Evolutionary conservation across 2,329 filamentous ascomycete species (phyloP), one percentile per base, ranked within the genome.

Genomic region (Penicillium sp.): DNA sequence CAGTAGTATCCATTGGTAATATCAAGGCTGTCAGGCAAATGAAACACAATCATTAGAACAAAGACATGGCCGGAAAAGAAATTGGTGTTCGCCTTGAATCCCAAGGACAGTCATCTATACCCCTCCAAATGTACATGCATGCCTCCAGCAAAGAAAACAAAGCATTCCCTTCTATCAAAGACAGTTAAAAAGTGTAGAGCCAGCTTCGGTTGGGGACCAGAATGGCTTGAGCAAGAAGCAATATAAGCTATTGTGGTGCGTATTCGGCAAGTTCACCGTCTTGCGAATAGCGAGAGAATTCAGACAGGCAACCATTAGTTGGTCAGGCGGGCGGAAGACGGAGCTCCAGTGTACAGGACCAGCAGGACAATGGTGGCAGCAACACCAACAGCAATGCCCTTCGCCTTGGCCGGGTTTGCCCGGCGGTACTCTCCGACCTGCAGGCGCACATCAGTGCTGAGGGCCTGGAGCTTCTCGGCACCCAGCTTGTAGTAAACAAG

Each of bases 401-500:
- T 70, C 28, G 66, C 63, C 65, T 63, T 61, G 24, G 62, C 65
- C 17, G 68, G 68, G 68, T 72, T 70, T 49, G 56, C 63, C 55
- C 69, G 69, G 33, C 64, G 66, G 62, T 70, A 71, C 60, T 72
- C 69, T 50, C 67, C 69, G n/a, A 70, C 65, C 59, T 72, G 69
- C 40, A 72, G 67, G 59, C 79, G 78, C 54, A 79, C 81, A 51
- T 83, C 78, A 49, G 77, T 78, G 57, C 81, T 65, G 72, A 85
- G 81, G 63, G 83, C 82, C 76, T 83, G 84, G 63, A 86, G 70
- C 76, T 84, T 84, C 60, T 71, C 69, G 24, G 65, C 84, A 79
- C 86, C 86, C 57, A 88, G 84, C 82, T 87, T 88, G 82, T 88
- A 88, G 82, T 86, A 88, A 69, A 88, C 75, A 51, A 88, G 81